Evolutionary conservation across 179 eudicot genomes (phyloP).

Genomic region (Spinacia oleracea): DNA sequence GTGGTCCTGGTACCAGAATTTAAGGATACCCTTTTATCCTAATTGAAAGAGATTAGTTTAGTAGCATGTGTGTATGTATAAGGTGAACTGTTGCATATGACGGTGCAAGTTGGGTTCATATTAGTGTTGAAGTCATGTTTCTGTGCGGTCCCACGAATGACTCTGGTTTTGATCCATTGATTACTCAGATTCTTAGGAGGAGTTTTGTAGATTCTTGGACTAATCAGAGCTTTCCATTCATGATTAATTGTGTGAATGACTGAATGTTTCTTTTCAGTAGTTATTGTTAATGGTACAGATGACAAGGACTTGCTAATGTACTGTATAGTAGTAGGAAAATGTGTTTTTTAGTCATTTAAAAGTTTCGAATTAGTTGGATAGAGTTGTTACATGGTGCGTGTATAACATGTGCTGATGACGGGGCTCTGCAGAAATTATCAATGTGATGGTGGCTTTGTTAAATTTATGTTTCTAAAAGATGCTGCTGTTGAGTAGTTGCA

Average conservation of each 20-base stretch:
- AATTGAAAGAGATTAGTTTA: constrained; percentile 24
- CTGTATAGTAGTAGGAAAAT: not conserved
- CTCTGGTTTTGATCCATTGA: constrained; percentile 14
- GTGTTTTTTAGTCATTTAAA: not conserved
- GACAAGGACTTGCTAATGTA: constrained; percentile 10
- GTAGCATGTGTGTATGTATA: constrained; percentile 4
- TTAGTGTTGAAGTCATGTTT: not conserved
- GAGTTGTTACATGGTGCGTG: not conserved
- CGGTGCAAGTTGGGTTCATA: constrained; percentile 11
- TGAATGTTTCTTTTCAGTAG: not conserved
- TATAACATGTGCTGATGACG: not conserved
- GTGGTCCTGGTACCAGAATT: constrained; percentile 37
- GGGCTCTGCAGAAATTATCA: not conserved
- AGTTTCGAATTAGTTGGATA: constrained; percentile 5
- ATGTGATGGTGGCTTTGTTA: not conserved
- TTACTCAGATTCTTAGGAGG: not conserved
- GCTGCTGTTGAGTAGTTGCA: not conserved
- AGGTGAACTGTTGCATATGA: not conserved
- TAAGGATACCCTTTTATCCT: constrained; percentile 34
- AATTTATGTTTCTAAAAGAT: not conserved
- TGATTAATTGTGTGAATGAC: not conserved
- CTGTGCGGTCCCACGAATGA: constrained; percentile 25
- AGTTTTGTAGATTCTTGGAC: constrained; percentile 8
- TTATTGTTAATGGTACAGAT: not conserved
- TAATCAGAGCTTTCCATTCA: not conserved